Evolutionary conservation across 192 early-diverging fungal species (phyloP).

Genomic region (Neocallimastix lanati): DNA sequence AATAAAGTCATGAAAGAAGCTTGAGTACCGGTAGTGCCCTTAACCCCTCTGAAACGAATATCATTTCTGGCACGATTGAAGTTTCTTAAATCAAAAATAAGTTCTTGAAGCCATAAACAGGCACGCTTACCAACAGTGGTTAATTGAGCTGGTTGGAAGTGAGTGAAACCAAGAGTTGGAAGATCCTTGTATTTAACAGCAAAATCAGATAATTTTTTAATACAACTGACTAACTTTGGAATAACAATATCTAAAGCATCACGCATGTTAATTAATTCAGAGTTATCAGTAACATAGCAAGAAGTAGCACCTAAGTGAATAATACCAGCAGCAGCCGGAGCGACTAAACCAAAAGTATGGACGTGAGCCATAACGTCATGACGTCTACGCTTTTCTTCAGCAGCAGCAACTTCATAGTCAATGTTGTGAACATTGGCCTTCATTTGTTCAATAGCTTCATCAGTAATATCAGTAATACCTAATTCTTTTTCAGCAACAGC

Average conservation of each 20-base stretch:
- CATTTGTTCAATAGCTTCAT: slow-evolving; percentile 78
- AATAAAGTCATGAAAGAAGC: slow-evolving; percentile 93
- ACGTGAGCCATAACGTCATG: slow-evolving; percentile 99
- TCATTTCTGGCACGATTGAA: slow-evolving; percentile 71
- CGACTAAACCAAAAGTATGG: slow-evolving; percentile 79
- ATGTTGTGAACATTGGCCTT: slow-evolving; percentile 65
- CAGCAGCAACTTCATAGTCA: slow-evolving; percentile 73
- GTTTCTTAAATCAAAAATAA: slow-evolving; percentile 91
- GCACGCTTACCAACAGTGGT: slow-evolving; percentile 96
- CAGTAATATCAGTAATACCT: slow-evolving; percentile 71
- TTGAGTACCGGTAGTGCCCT: slow-evolving; percentile 97
- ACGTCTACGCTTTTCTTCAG: slow-evolving; percentile 78
- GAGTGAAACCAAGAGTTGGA: slow-evolving; percentile 94
- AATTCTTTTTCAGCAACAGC: slow-evolving; percentile 77
- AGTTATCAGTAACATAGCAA: slow-evolving; percentile 98
- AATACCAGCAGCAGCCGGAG: slow-evolving; percentile 74
- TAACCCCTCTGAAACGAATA: slow-evolving; percentile 83
- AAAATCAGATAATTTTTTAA: slow-evolving; percentile 62
- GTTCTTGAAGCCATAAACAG: slow-evolving; percentile 89
- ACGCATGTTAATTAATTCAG: slow-evolving; percentile 91
- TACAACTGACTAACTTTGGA: slow-evolving; percentile 67
- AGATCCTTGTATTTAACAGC: slow-evolving; percentile 59
- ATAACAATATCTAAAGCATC: slow-evolving; percentile 85
- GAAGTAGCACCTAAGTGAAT: slow-evolving; percentile 97
- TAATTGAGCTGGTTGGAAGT: slow-evolving; percentile 96